A percentile compares a stretch with the other conserved stretches of the same genome.
Evolutionary conservation across 345 rosid genomes (phyloP).

Genomic region (Streptanthus diversifolius): DNA sequence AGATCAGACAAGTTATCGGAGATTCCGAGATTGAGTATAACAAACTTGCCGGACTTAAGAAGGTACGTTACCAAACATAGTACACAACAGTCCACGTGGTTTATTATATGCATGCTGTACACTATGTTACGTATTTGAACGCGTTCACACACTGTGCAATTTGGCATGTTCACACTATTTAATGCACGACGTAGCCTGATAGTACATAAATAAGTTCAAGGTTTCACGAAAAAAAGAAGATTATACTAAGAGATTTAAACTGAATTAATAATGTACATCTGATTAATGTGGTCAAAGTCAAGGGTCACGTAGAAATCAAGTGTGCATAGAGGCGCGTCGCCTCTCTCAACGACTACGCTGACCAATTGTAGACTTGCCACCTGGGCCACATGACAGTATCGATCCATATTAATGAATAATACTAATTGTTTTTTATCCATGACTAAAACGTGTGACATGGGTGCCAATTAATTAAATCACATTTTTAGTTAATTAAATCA

Average conservation of each 20-base stretch:
- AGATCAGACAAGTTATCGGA: constrained; percentile 62
- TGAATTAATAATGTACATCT: not conserved
- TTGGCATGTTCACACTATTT: constrained; percentile 12
- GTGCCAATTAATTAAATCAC: not conserved
- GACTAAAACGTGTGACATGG: constrained; percentile 16
- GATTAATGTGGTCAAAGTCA: constrained; percentile 14
- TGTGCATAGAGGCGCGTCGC: not conserved
- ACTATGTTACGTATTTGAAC: not conserved
- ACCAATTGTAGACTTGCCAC: not conserved
- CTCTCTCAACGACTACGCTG: constrained; percentile 24
- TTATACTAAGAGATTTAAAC: not conserved
- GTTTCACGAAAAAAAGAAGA: not conserved
- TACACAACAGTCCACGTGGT: constrained; percentile 25
- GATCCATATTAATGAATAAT: not conserved
- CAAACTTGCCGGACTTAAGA: constrained; percentile 70
- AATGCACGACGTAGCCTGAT: not conserved
- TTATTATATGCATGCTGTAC: constrained; percentile 11
- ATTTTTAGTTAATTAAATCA: not conserved
- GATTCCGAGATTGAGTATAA: constrained; percentile 55
- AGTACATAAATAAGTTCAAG: not conserved
- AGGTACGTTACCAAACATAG: constrained; percentile 51
- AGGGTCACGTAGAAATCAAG: constrained; percentile 2
- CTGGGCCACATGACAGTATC: not conserved
- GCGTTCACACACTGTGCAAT: not conserved
- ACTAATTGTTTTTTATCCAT: not conserved